Evolutionary conservation across 179 eudicot species (phyloP).

Genomic region (Drosera spatulata): DNA sequence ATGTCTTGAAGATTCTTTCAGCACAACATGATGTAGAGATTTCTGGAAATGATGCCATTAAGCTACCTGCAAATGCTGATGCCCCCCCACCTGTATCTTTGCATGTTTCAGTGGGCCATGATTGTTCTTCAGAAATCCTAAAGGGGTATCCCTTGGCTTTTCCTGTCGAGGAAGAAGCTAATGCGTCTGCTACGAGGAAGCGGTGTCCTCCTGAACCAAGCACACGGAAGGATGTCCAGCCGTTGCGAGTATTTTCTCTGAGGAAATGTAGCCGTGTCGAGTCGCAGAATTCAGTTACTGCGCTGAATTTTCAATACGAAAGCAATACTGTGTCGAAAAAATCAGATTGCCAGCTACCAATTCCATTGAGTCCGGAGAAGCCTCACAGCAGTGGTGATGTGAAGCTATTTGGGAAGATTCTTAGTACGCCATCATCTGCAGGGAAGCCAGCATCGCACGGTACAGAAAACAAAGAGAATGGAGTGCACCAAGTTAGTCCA

Average conservation of each 20-base stretch:
- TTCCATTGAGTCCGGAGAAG: conserved; percentile 19
- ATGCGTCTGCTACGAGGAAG: conserved; percentile 6
- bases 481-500: conserved; percentile 3
- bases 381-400: conserved; percentile 54
- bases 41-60: conserved; percentile 13
- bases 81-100: neutral
- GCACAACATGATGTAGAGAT: conserved; percentile 1
- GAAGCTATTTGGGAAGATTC: conserved; percentile 66
- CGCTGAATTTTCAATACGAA: conserved; percentile 21
- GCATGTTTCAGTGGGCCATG: conserved; percentile 3
- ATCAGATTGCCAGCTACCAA: neutral
- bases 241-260: conserved; percentile 23
- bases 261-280: conserved; percentile 35
- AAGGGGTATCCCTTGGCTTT: conserved; percentile 25
- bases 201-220: neutral
- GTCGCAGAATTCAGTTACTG: conserved; percentile 17
- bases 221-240: conserved; percentile 13
- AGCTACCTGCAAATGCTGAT: conserved; percentile 6
- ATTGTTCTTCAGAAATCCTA: conserved; percentile 14
- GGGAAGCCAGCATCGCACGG: conserved; percentile 5
- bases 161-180: conserved; percentile 10
- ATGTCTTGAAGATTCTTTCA: conserved; percentile 3
- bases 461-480: conserved; percentile 12
- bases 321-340: conserved; percentile 13
- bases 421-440: conserved; percentile 14